phyloP scores from a whole-genome alignment of 2,329 filamentous ascomycete genomes.

The Neonectria sp. region DNA sequence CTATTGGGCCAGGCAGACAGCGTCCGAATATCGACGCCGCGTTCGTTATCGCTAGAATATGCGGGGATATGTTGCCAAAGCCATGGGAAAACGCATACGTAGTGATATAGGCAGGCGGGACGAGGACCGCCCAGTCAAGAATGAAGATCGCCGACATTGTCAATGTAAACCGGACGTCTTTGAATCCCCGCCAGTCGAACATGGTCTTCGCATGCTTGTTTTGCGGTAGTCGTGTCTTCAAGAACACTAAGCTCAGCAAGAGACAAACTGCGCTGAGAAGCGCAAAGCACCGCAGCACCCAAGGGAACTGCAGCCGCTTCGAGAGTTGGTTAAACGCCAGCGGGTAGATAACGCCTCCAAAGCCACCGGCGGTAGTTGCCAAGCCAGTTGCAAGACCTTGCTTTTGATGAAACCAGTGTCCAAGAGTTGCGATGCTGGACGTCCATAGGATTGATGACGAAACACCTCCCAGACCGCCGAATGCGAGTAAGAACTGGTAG shows the following conservation, averaged over 20 bases:
- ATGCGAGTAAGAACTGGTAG: conserved; percentile 80
- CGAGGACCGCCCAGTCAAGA: conserved; percentile 24
- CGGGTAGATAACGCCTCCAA: conserved; percentile 70
- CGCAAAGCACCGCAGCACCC: conserved; percentile 50
- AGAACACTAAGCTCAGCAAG: conserved; percentile 50
- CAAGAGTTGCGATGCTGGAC: conserved; percentile 76
- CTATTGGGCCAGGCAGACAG: conserved; percentile 17
- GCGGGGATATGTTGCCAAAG: not conserved
- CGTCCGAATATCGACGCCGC: conserved; percentile 20
- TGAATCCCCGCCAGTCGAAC: conserved; percentile 11
- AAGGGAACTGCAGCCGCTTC: conserved; percentile 46
- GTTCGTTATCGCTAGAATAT: conserved; percentile 27
- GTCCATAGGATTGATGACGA: conserved; percentile 80
- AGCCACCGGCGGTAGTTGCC: conserved; percentile 74
- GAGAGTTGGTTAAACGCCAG: conserved; percentile 48
- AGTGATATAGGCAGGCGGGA: conserved; percentile 21
- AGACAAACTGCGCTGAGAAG: conserved; percentile 44
- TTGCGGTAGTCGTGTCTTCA: conserved; percentile 62
- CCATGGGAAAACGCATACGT: conserved; percentile 20
- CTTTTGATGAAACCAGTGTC: conserved; percentile 76
- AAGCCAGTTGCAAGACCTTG: conserved; percentile 79
- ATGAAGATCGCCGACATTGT: conserved; percentile 20
- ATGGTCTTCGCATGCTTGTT: conserved; percentile 57
- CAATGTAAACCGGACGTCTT: conserved; percentile 1
- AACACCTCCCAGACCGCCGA: conserved; percentile 75